Conservation (phyloP, 768 basidiomycete species). For the Panaeolus cyanescens region DNA sequence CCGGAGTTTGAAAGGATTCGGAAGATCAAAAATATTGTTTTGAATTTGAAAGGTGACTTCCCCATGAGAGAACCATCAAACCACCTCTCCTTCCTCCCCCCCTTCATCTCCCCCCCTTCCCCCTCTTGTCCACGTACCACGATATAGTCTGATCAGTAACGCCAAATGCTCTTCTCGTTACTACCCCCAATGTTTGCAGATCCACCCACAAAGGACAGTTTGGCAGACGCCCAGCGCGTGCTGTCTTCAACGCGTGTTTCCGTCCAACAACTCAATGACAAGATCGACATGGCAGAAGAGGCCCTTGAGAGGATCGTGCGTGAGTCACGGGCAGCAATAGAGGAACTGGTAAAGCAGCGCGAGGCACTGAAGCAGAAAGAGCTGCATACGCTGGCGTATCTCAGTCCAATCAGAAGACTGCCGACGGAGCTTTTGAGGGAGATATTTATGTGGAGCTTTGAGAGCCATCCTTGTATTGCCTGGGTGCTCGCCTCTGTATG, state of each 20-base stretch:
- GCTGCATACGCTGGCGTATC: slow-evolving; percentile 57
- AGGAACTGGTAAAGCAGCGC: slow-evolving; percentile 53
- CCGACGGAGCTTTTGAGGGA: slow-evolving; percentile 74
- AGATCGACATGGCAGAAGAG: slow-evolving; percentile 55
- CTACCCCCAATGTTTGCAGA: slow-evolving; percentile 38
- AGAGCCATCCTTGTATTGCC: slow-evolving; percentile 70
- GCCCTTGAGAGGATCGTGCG: slow-evolving; percentile 59
- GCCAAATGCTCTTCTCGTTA: neutral
- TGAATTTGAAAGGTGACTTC: slow-evolving; percentile 3
- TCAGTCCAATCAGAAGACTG: slow-evolving; percentile 71
- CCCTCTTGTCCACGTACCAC: neutral
- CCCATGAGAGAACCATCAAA: slow-evolving; percentile 1
- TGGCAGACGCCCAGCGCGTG: slow-evolving; percentile 51
- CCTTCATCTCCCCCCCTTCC: neutral
- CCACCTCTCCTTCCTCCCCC: neutral
- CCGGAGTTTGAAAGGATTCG: slow-evolving; percentile 1
- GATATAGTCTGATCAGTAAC: neutral
- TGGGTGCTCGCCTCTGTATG: slow-evolving; percentile 78
- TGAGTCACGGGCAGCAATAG: slow-evolving; percentile 55
- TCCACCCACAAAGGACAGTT: slow-evolving; percentile 57
- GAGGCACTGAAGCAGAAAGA: slow-evolving; percentile 48
- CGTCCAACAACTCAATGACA: slow-evolving; percentile 36
- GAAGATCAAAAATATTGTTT: neutral
- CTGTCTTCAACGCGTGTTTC: slow-evolving; percentile 39
- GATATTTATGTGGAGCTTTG: slow-evolving; percentile 71